A percentile compares a stretch with the other conserved stretches of the same genome.
These are phyloP conservation scores for Mucor velutinosus DNA, from an alignment of 371 early-diverging fungal genomes.

Conservation along the genomic window DNA sequence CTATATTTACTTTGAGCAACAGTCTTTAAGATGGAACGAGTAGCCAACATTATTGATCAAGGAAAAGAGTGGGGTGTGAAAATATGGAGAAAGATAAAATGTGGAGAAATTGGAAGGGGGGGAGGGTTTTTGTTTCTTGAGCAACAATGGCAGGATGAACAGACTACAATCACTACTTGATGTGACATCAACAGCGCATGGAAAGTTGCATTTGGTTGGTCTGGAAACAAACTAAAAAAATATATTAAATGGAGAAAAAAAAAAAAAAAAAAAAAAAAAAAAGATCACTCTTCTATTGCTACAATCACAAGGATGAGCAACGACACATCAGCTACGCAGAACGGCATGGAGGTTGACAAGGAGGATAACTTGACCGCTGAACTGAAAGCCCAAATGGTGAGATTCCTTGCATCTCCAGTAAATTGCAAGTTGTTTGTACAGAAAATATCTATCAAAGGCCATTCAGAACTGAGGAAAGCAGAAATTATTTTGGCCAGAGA, in stretches of 20 bases:
- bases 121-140: neutral
- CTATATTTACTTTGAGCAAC: conserved; percentile 46
- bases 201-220: neutral
- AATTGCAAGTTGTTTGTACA: conserved; percentile 78
- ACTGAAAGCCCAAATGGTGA: conserved; percentile 14
- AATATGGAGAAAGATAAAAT: conserved; percentile 17
- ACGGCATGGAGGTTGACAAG: conserved; percentile 3
- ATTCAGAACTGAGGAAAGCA: conserved; percentile 76
- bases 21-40: conserved; percentile 48
- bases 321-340: neutral
- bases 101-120: conserved; percentile 24
- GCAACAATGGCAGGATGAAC: neutral
- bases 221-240: neutral
- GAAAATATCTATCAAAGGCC: conserved; percentile 54
- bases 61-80: conserved; percentile 29
- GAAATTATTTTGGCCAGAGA: conserved; percentile 91
- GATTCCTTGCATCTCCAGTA: conserved; percentile 38
- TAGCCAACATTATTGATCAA: conserved; percentile 42
- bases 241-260: neutral
- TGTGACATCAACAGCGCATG: conserved; percentile 1
- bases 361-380: conserved; percentile 6
- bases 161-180: neutral
- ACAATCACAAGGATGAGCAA: neutral
- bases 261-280: too few relatives aligned
- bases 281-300: neutral